A percentile compares a stretch with the other conserved stretches of the same genome.
phyloP scores from a whole-genome alignment of 2,329 filamentous ascomycete genomes.

The Hymenoscyphus linearis region DNA sequence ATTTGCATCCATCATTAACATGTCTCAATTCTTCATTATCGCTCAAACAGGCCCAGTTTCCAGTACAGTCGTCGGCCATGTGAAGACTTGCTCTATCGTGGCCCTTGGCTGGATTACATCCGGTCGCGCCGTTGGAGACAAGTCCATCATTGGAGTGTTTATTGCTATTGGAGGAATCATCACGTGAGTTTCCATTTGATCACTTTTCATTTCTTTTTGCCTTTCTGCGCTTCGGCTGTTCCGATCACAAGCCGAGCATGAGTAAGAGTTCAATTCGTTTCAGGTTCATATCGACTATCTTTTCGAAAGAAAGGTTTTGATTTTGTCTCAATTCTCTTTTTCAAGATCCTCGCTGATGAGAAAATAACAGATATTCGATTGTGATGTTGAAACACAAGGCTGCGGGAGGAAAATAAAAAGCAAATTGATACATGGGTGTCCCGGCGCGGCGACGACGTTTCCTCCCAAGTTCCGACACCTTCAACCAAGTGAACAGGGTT shows the following conservation, averaged over 20 bases:
- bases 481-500: background rate
- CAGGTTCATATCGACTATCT: background rate
- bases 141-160: slow-evolving; percentile 49
- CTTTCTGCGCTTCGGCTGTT: background rate
- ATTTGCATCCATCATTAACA: slow-evolving; percentile 61
- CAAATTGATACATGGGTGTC: background rate
- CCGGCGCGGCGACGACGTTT: slow-evolving; percentile 3
- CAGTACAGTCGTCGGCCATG: slow-evolving; percentile 60
- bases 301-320: background rate
- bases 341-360: slow-evolving; percentile 6
- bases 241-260: background rate
- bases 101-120: slow-evolving; percentile 55
- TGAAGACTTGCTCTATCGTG: slow-evolving; percentile 63
- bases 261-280: background rate
- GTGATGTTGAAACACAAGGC: slow-evolving; percentile 42
- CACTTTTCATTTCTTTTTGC: background rate
- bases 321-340: background rate
- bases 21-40: slow-evolving; percentile 59
- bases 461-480: background rate
- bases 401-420: slow-evolving; percentile 16
- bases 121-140: slow-evolving; percentile 50
- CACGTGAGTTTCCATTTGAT: slow-evolving; percentile 38
- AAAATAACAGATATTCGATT: slow-evolving; percentile 39
- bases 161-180: slow-evolving; percentile 54
- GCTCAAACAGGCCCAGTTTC: slow-evolving; percentile 58